A percentile compares a stretch with the other conserved stretches of the same genome.
Evolutionary conservation across 2,329 filamentous ascomycete species (phyloP).

Genomic region (Pestalotiopsis sp.): DNA sequence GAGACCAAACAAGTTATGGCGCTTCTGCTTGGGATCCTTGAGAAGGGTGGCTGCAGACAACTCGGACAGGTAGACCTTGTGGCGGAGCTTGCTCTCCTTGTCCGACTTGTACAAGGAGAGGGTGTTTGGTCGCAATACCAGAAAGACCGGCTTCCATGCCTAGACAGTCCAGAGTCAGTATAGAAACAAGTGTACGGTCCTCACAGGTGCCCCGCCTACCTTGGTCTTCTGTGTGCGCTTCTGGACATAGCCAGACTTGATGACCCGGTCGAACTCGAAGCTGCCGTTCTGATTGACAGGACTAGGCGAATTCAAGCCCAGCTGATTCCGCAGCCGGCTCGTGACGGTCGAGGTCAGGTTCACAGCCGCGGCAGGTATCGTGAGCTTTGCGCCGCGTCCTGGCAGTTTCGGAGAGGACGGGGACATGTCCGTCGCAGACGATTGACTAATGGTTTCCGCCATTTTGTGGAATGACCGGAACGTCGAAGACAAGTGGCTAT

Average conservation of each 20-base stretch:
- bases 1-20: conserved; percentile 85
- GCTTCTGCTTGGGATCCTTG: conserved; percentile 85
- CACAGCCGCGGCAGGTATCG: conserved; percentile 27
- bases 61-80: conserved; percentile 86
- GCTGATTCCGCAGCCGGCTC: conserved; percentile 41
- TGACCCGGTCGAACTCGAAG: conserved; percentile 92
- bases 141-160: conserved; percentile 87
- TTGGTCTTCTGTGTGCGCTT: conserved; percentile 95
- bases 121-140: conserved; percentile 87
- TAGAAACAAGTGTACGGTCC: not conserved
- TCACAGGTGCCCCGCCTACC: conserved; percentile 47
- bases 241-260: conserved; percentile 84
- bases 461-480: conserved; percentile 15
- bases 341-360: conserved; percentile 24
- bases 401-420: conserved; percentile 20
- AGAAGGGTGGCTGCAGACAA: conserved; percentile 88
- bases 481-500: not conserved
- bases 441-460: conserved; percentile 28
- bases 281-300: conserved; percentile 93
- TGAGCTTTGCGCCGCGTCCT: conserved; percentile 28
- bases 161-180: conserved; percentile 36
- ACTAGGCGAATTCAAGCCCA: conserved; percentile 69
- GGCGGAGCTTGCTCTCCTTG: conserved; percentile 84
- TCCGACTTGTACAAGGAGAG: conserved; percentile 93
- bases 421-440: conserved; percentile 17